phyloP scores from a whole-genome alignment of 1,139 yeast species.

The Eremothecium coryli region DNA sequence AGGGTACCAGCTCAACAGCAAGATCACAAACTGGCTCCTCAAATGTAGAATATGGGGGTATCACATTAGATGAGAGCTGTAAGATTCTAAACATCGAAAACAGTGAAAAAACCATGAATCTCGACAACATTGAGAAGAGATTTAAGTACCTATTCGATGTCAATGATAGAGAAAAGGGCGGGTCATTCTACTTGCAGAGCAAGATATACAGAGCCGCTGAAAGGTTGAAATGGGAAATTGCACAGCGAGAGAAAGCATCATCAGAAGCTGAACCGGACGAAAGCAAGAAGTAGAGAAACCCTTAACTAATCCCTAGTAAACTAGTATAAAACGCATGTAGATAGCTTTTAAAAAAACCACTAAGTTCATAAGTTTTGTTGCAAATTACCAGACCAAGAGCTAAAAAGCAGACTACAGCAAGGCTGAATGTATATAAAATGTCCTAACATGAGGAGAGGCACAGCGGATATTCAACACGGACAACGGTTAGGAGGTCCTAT shows the following conservation, averaged over 20 bases:
- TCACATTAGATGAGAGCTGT: slow-evolving; percentile 80
- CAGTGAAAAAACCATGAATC: slow-evolving; percentile 38
- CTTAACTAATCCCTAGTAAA: no score
- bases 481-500: slow-evolving; percentile 28
- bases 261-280: slow-evolving; percentile 8
- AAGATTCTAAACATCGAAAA: slow-evolving; percentile 76
- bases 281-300: slow-evolving; percentile 9
- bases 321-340: neutral
- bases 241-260: slow-evolving; percentile 31
- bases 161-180: slow-evolving; percentile 88
- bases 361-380: no score
- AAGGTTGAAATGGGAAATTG: slow-evolving; percentile 46
- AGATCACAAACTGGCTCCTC: slow-evolving; percentile 47
- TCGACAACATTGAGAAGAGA: slow-evolving; percentile 61
- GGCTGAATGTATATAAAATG: slow-evolving; percentile 18
- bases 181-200: slow-evolving; percentile 84
- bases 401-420: slow-evolving; percentile 1
- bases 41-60: slow-evolving; percentile 52
- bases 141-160: slow-evolving; percentile 79
- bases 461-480: slow-evolving; percentile 30
- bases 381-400: no score
- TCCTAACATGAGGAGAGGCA: slow-evolving; percentile 32
- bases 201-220: slow-evolving; percentile 84
- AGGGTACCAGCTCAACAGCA: slow-evolving; percentile 42
- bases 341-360: neutral